Percentiles rank a stretch among this genome's conserved stretches.
phyloP scores from a whole-genome alignment of 192 early-diverging fungal genomes.

The Mortierella antarctica region DNA sequence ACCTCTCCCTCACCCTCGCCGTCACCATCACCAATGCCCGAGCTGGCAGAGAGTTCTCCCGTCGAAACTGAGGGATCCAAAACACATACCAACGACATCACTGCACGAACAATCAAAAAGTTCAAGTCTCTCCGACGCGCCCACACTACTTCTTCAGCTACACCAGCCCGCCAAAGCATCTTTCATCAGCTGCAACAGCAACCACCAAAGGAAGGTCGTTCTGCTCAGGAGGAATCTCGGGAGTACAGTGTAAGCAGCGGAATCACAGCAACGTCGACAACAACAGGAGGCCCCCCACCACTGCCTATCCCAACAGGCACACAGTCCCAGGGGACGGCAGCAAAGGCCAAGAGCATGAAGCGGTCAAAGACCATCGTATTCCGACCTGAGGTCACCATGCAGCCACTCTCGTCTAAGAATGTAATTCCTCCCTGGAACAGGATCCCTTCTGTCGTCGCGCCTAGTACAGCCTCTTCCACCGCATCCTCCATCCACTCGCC shows the following conservation, averaged over 20 bases:
- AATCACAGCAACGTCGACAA: too few species aligned
- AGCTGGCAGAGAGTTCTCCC: neutral
- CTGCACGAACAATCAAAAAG: conserved; percentile 39
- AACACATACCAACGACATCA: neutral
- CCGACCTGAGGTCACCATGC: conserved; percentile 42
- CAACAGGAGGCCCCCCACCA: too few species aligned
- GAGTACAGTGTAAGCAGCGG: neutral
- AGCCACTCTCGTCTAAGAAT: conserved; percentile 46
- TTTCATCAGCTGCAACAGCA: neutral
- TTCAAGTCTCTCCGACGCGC: conserved; percentile 46
- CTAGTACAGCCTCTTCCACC: neutral
- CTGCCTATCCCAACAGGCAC: too few species aligned
- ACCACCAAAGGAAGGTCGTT: neutral
- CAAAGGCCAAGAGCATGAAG: conserved; percentile 41
- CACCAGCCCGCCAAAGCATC: neutral
- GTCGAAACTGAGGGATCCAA: neutral
- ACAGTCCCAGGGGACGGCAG: neutral
- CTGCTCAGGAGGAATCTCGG: neutral
- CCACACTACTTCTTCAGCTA: neutral
- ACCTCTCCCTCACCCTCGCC: neutral
- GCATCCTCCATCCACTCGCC: neutral
- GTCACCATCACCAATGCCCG: neutral
- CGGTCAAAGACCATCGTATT: conserved; percentile 42
- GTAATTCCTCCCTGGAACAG: conserved; percentile 51
- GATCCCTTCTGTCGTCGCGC: conserved; percentile 13